Base-by-base conservation (phyloP, 164 flowering plant species). In the Macadamia integrifolia region DNA sequence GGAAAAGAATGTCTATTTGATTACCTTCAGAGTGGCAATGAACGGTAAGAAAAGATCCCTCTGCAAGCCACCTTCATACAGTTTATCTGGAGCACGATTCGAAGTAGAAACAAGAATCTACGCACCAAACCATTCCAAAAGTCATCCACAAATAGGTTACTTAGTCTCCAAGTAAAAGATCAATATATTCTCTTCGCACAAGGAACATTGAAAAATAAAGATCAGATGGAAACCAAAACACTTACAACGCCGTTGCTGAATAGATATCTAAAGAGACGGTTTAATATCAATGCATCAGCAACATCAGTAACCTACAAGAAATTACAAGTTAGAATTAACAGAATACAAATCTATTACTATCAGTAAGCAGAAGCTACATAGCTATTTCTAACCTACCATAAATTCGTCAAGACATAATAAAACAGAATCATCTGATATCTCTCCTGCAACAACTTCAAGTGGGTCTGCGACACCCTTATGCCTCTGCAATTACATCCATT, bases 11-110 rank as follows among this genome's bases (percentile, higher is more conserved):
- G 66, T 63, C 66, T 17, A 63, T 56, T 58, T 12, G 28, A 65
- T 50, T 83, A 91, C 98, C 96, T 95, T 95, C 77, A 95, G 74
- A 52, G 89, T 81, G 60, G 94, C 78, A 80, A 95, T 92, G 76
- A 95, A 95, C 50, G 99, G 99, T 30, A 95, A 79, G 72, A 95
- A 95, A 69, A 95, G 94, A 81, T 95, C 96, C 78, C 99, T 89
- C 78, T 95, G 99, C 72, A 95, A 70, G 64, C 99, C 99, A 65
- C 94, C 83, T 83, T 95, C 99, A 69, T 95, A 95, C 13, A 95
- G 87, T n/a, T 82, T 80, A 77, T 92, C 98, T 23, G 99, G 99
- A 76, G 96, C 93, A 66, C 99, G 98, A 76, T 95, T 95, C 76
- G 99, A 95, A 66, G 99, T 95, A 49, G 99, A 62, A 77, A 95